Base-by-base conservation (phyloP, 768 basidiomycete genomes). In the Mycena polygramma region DNA sequence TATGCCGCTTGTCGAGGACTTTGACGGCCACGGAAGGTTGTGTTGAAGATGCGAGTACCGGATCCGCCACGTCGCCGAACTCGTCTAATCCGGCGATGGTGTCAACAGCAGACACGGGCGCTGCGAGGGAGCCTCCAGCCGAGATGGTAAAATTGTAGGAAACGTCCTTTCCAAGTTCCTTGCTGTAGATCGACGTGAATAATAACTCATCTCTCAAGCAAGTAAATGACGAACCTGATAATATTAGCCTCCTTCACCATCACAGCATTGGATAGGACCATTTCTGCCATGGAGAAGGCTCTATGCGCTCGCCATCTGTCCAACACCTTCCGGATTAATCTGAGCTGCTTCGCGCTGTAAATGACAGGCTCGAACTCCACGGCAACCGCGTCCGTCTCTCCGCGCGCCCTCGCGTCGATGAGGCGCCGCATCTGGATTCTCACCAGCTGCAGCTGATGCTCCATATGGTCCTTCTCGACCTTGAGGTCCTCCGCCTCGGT, bases 221-320 rank as follows among this genome's bases (percentile, higher is more conserved):
- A 39, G 41, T 57, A 26, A 54, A 57, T 13, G 35, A 49, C 86
- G 53, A 71, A 92, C 93, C 94, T 95, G 75, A 98, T 93, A 54
- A 98, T 87, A 79, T 98, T 98, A 7, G 96, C 97, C 81, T 99
- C 98, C 80, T 98, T 97, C 48, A 98, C 84, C 64, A 92, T 78
- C 2, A 96, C 91, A 13, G 97, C 97, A 77, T 89, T 92, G 8
- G 92, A 91, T 60, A 99, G 83, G 26, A 96, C 90, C 36, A 88
- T 84, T 81, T 99, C 97, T 1, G 97, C 95, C 94, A 99, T 97
- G 0, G 92, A 93, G 78, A 98, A 96, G 9, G 92, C 88, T 26
- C 93, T 85, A 80, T 94, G 91, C 0, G 90, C 87, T 72, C 94
- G 87, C 97, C 97, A 99, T 74, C 88, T 90, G 72, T 92, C 91